A percentile compares a stretch with the other conserved stretches of the same genome.
Conservation (phyloP, 2,329 filamentous ascomycete genomes). For the Aureobasidium vineae region DNA sequence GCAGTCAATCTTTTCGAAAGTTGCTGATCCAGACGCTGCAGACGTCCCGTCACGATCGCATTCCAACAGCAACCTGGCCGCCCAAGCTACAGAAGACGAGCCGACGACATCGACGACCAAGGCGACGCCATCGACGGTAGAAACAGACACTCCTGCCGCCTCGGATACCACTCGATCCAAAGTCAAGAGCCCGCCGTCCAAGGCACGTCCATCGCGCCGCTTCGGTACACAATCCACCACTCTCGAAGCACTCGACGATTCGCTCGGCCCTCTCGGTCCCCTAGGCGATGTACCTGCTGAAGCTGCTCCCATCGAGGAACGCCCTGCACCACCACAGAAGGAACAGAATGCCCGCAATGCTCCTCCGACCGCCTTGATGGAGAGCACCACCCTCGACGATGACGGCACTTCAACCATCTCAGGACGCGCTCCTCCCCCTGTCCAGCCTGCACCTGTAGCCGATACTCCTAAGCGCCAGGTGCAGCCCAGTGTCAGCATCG, state of each 20-base stretch:
- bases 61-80: slow-evolving; percentile 43
- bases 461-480: slow-evolving; percentile 52
- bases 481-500: slow-evolving; percentile 81
- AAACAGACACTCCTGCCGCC: slow-evolving; percentile 29
- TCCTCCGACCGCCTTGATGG: slow-evolving; percentile 57
- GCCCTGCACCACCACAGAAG: slow-evolving; percentile 63
- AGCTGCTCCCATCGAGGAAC: slow-evolving; percentile 52
- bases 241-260: slow-evolving; percentile 73
- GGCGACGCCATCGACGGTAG: not conserved
- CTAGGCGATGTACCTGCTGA: slow-evolving; percentile 51
- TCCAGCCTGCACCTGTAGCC: slow-evolving; percentile 49
- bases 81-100: slow-evolving; percentile 40
- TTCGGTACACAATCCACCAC: slow-evolving; percentile 73
- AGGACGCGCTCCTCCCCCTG: slow-evolving; percentile 63
- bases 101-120: slow-evolving; percentile 20
- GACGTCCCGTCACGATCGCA: slow-evolving; percentile 50
- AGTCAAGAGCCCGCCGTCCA: slow-evolving; percentile 25
- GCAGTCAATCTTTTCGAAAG: not conserved
- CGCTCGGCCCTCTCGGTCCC: slow-evolving; percentile 73
- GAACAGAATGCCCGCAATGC: slow-evolving; percentile 50
- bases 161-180: slow-evolving; percentile 36
- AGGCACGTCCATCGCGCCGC: slow-evolving; percentile 55
- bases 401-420: slow-evolving; percentile 46
- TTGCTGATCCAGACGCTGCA: slow-evolving; percentile 32
- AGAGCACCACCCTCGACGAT: slow-evolving; percentile 70